Evolutionary conservation across 345 rosid genomes (phyloP).

Genomic region (Limnanthes douglasii): DNA sequence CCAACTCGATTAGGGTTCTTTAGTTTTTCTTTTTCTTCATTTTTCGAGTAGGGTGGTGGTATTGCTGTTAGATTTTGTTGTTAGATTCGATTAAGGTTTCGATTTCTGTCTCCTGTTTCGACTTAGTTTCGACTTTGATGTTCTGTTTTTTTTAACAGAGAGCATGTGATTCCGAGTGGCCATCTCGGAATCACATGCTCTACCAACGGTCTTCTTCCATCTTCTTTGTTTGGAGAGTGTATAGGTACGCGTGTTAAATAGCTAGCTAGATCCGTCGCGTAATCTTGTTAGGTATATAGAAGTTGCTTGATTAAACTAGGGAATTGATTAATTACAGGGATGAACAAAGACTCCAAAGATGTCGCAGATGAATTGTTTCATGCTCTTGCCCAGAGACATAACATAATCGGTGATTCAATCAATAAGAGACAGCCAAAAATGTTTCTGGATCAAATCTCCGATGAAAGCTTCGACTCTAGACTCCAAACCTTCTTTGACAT

Average conservation of each 20-base stretch:
- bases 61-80: no score
- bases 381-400: conserved; percentile 54
- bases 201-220: conserved; percentile 38
- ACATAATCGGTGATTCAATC: conserved; percentile 46
- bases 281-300: neutral
- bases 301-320: neutral
- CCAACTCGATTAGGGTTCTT: no score
- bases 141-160: no score
- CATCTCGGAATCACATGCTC: no score
- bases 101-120: no score
- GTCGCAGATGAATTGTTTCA: conserved; percentile 65
- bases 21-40: no score
- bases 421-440: conserved; percentile 42
- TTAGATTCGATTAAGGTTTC: no score
- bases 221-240: conserved; percentile 64
- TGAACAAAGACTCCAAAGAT: conserved; percentile 79
- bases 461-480: conserved; percentile 82
- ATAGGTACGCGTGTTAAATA: conserved; percentile 26
- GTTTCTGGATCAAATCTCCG: conserved; percentile 74
- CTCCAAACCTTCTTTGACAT: conserved; percentile 88
- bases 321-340: conserved; percentile 31
- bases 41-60: no score
- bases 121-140: no score
- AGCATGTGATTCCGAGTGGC: no score
- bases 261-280: neutral